Percentiles rank a stretch among this genome's conserved stretches.
phyloP scores from a whole-genome alignment of 352 stramenopile genomes.

The Globisporangium camurandrum region DNA sequence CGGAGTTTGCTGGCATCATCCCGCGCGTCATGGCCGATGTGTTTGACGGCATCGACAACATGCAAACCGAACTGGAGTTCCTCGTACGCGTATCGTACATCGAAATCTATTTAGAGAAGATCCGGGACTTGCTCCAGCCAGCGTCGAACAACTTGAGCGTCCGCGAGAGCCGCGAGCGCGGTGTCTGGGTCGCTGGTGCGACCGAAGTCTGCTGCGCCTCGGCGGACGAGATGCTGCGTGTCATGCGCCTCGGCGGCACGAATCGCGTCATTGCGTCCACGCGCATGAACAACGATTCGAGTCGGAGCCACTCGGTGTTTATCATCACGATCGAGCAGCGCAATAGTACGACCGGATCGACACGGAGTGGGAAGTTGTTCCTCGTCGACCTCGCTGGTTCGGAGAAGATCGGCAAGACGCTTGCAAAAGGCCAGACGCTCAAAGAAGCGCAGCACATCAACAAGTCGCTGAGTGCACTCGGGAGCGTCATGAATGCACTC shows the following conservation, averaged over 20 bases:
- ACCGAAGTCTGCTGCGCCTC: constrained; percentile 56
- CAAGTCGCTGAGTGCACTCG: constrained; percentile 84
- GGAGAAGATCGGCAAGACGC: constrained; percentile 70
- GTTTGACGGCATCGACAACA: constrained; percentile 59
- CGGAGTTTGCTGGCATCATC: constrained; percentile 65
- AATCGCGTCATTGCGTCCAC: constrained; percentile 87
- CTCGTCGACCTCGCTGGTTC: constrained; percentile 74
- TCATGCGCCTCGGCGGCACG: constrained; percentile 89
- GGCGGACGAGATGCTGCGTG: constrained; percentile 58
- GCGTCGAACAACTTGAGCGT: constrained; percentile 50
- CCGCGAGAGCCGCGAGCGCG: constrained; percentile 48
- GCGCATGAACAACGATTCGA: constrained; percentile 89
- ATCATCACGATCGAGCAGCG: constrained; percentile 93
- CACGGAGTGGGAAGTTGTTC: constrained; percentile 90
- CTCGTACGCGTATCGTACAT: constrained; percentile 96
- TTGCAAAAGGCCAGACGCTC: constrained; percentile 88
- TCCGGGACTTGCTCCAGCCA: constrained; percentile 91
- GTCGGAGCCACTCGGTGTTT: constrained; percentile 93
- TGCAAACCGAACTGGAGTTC: constrained; percentile 84
- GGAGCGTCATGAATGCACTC: constrained; percentile 88
- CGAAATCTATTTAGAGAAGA: constrained; percentile 99
- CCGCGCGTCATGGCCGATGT: constrained; percentile 67
- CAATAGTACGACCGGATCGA: constrained; percentile 48
- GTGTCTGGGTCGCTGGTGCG: constrained; percentile 54
- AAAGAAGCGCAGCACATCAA: constrained; percentile 89